Base-by-base conservation (phyloP, 805 yeast genomes). In the Candida easanensis region DNA sequence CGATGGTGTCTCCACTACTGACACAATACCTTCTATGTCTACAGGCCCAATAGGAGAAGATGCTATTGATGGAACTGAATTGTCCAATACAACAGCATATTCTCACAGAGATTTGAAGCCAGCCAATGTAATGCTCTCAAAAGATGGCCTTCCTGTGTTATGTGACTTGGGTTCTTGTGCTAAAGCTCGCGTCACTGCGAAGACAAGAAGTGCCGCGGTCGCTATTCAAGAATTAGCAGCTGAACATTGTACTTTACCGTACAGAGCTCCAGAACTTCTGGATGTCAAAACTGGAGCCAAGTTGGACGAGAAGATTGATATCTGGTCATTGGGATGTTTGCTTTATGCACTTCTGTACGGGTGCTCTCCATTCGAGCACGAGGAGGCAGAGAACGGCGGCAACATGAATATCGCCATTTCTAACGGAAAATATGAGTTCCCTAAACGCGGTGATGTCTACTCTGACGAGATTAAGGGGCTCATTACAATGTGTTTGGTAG, bases 321-420 rank as follows among this genome's bases (percentile, higher is more conserved):
- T 91, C 20, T 90, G 98, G 98, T 84, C 95, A 3, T 63, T 90
- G 22, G 98, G 98, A 0, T 88, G 97, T 57, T 70, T 88, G 1
- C 60, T 88, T 15, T 90, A 86, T 62, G 79, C 89, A 1, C 65
- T 87, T 51, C 71, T 91, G 62, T 90, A 85, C 65, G 84, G 84
- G 0, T 72, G 73, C 23, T 85, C 96, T 4, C 98, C 98, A 1
- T 90, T 90, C 61, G 96, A 89, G 59, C 73, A 87, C 58, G 82
- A 85, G 60, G 93, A 88, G 56, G 73, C 77, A 35, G 81, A 83
- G 32, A 78, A 80, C 45, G 97, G 97, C 14, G 96, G 95, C 5
- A 85, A 83, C 51, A 69, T 89, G 51, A 79, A 73, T 39, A 69
- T 88, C 52, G 95, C 95, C 5, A 84, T 90, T 27, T 69, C 51